Base-by-base conservation (phyloP, 2,329 filamentous ascomycete species). In the Penicillium italicum region DNA sequence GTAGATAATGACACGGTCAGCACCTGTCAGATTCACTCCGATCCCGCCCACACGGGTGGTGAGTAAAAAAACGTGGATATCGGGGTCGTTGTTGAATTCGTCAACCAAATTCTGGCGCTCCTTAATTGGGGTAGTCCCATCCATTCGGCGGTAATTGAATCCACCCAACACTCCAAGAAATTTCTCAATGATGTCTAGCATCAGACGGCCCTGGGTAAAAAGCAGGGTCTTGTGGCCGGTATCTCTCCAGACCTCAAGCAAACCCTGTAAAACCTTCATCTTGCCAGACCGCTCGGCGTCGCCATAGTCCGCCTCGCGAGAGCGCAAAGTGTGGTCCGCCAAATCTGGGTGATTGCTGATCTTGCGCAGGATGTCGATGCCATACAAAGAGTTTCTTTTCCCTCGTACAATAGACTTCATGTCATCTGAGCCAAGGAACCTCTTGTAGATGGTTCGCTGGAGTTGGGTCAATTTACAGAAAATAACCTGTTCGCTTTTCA, bases 311-410 rank as follows among this genome's bases (percentile, higher is more conserved):
- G 80, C 69, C 63, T 88, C 87, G 52, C 77, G 75, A 0, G 81
- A 80, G 20, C 82, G 63, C 1, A 78, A 75, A 64, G 82, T 83
- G 64, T 86, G 89, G 64, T 94, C 86, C 2, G 88, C 77, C 1
- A 99, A 79, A 74, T 99, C 94, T 0, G 95, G 94, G 66, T 99
- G 95, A 61, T 99, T 99, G 78, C 93, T 97, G 52, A 99, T 93
- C 74, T 99, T 99, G 49, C 94, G 87, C 37, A 99, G 78, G 26
- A 92, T 88, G 65, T 97, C 92, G 60, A 99, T 91, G 8, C 93
- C 94, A 65, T 88, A 96, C 0, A 99, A 79, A 2, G 91, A 88
- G 67, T 96, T 89, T 4, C 87, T 83, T 57, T 85, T 88, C 37
- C 86, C 85, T 44, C 82, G 84, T 38, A 93, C 74, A 53, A 97